These are phyloP conservation scores for Vachellia collinsii DNA, from an alignment of 306 rosid species.

Conservation along the genomic window DNA sequence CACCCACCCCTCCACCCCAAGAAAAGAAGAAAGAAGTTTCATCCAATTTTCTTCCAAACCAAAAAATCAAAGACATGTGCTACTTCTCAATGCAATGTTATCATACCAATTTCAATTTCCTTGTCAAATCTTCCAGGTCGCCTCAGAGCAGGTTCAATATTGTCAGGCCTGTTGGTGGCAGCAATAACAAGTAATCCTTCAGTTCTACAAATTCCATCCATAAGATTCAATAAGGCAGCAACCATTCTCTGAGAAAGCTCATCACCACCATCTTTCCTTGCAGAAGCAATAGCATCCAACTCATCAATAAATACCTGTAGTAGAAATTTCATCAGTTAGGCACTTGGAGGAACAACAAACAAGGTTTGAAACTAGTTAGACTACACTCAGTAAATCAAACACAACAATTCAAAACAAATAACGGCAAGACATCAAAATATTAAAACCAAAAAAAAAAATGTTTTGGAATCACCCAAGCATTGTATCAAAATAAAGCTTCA, in stretches of 20 bases:
- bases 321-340: slow-evolving; percentile 32
- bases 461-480: slow-evolving; percentile 9
- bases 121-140: slow-evolving; percentile 91
- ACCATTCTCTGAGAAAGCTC: slow-evolving; percentile 91
- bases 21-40: background rate
- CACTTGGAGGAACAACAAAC: slow-evolving; percentile 24
- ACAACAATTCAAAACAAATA: slow-evolving; percentile 26
- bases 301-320: slow-evolving; percentile 86
- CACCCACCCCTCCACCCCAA: background rate
- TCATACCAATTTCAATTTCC: slow-evolving; percentile 89
- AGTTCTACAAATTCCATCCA: slow-evolving; percentile 79
- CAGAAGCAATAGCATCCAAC: slow-evolving; percentile 92
- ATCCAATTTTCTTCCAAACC: background rate
- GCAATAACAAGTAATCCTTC: slow-evolving; percentile 84
- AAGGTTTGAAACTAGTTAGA: slow-evolving; percentile 28
- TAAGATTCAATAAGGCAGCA: slow-evolving; percentile 71
- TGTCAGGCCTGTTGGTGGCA: slow-evolving; percentile 84
- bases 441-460: background rate
- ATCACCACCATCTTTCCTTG: slow-evolving; percentile 86
- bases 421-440: background rate
- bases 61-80: background rate
- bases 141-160: slow-evolving; percentile 91
- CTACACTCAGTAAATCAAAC: slow-evolving; percentile 22
- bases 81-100: background rate
- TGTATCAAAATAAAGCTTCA: slow-evolving; percentile 5